Conservation (phyloP, 2,329 filamentous ascomycete species). For the Calcarisporium arbuscula region DNA sequence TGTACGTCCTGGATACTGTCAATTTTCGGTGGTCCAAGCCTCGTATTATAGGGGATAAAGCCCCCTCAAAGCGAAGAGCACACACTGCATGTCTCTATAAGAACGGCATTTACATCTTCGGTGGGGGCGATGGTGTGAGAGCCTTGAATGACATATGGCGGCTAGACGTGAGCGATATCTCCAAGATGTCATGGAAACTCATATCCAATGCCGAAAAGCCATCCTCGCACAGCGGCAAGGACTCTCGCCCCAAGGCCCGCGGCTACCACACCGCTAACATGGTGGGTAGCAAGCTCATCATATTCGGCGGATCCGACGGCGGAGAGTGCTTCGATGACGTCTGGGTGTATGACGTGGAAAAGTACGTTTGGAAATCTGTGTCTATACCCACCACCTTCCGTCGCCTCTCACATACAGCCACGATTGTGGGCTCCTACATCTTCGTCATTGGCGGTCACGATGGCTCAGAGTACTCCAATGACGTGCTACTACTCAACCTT, state of each 20-base stretch:
- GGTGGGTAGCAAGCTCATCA: constrained; percentile 65
- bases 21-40: constrained; percentile 63
- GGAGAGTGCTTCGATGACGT: constrained; percentile 68
- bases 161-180: constrained; percentile 60
- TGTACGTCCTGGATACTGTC: constrained; percentile 65
- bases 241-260: constrained; percentile 52
- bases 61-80: constrained; percentile 56
- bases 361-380: constrained; percentile 52
- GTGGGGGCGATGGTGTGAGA: constrained; percentile 63
- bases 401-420: constrained; percentile 61
- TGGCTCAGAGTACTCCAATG: constrained; percentile 62
- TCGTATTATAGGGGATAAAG: constrained; percentile 49
- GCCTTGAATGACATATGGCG: constrained; percentile 68
- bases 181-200: constrained; percentile 63
- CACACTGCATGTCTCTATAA: constrained; percentile 68
- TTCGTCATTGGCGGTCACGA: constrained; percentile 67
- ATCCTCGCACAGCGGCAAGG: constrained; percentile 20
- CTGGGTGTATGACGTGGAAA: constrained; percentile 66
- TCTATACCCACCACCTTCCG: constrained; percentile 55
- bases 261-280: constrained; percentile 70
- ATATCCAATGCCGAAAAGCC: constrained; percentile 44
- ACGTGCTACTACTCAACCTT: constrained; percentile 61
- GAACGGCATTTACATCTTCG: constrained; percentile 66
- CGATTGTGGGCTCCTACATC: constrained; percentile 62
- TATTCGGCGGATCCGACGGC: constrained; percentile 64